A percentile compares a stretch with the other conserved stretches of the same genome.
phyloP scores from a whole-genome alignment of 352 stramenopile genomes.

The Phytophthora palmivora region DNA sequence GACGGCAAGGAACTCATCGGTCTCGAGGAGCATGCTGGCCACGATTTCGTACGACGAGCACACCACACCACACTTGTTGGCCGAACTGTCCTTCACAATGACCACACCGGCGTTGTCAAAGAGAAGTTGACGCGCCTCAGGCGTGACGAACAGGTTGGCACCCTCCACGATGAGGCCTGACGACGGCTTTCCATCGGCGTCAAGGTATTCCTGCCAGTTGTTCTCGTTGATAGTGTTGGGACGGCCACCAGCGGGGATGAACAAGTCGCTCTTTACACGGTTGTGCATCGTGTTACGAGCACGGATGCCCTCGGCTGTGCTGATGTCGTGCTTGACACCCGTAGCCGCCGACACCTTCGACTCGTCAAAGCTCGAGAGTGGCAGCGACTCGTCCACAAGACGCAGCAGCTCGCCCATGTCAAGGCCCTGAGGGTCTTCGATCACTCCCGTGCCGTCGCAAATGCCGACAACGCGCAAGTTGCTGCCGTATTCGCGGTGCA shows the following conservation, averaged over 20 bases:
- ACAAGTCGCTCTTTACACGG: slow-evolving; percentile 89
- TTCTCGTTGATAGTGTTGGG: slow-evolving; percentile 90
- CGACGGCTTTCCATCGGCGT: slow-evolving; percentile 75
- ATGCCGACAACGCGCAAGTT: slow-evolving; percentile 94
- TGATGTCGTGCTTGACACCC: slow-evolving; percentile 89
- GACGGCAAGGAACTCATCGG: slow-evolving; percentile 96
- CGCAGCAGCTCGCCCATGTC: slow-evolving; percentile 94
- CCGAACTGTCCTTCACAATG: slow-evolving; percentile 98
- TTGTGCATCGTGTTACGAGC: slow-evolving; percentile 99
- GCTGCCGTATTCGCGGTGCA: slow-evolving; percentile 93
- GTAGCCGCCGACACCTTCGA: slow-evolving; percentile 51
- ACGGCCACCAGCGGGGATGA: slow-evolving; percentile 83
- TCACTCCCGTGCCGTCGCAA: slow-evolving; percentile 93
- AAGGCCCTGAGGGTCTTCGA: slow-evolving; percentile 97
- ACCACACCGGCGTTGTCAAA: slow-evolving; percentile 96
- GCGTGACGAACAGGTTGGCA: slow-evolving; percentile 89
- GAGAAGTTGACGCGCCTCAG: slow-evolving; percentile 88
- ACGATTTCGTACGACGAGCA: slow-evolving; percentile 90
- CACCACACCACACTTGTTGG: slow-evolving; percentile 89
- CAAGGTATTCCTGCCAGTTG: slow-evolving; percentile 83
- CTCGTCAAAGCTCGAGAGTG: slow-evolving; percentile 87
- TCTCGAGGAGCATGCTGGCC: slow-evolving; percentile 95
- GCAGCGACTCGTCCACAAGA: slow-evolving; percentile 92
- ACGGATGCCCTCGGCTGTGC: slow-evolving; percentile 79
- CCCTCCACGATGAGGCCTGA: slow-evolving; percentile 86